Conservation (phyloP, 2,329 filamentous ascomycete species). For the Gliomastix tumulicola region DNA sequence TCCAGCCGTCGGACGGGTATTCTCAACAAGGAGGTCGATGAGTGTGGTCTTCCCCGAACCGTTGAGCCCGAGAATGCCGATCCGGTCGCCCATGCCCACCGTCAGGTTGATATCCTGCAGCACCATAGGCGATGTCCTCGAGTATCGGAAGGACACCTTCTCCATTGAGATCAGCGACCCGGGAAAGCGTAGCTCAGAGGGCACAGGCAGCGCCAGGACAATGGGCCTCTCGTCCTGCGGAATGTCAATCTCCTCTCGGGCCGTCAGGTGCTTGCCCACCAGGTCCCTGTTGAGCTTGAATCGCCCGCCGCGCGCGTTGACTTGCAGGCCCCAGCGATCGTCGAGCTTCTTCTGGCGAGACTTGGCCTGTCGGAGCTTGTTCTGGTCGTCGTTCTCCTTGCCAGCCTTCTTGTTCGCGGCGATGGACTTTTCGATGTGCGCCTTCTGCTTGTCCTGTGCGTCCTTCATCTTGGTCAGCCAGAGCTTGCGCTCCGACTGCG, state of each 20-base stretch:
- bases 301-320: constrained; percentile 61
- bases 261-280: constrained; percentile 50
- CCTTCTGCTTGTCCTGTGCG: constrained; percentile 72
- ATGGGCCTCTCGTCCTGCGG: constrained; percentile 55
- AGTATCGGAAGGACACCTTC: constrained; percentile 60
- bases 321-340: constrained; percentile 70
- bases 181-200: constrained; percentile 66
- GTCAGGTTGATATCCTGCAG: constrained; percentile 61
- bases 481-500: constrained; percentile 59
- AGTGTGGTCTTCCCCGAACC: constrained; percentile 78
- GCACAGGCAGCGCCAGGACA: constrained; percentile 51
- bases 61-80: constrained; percentile 74
- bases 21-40: constrained; percentile 61
- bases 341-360: constrained; percentile 80
- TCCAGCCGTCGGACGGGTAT: constrained; percentile 51
- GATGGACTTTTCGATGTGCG: constrained; percentile 75
- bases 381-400: constrained; percentile 72
- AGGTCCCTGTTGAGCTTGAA: constrained; percentile 79
- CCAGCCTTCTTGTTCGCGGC: constrained; percentile 67
- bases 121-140: constrained; percentile 25
- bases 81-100: constrained; percentile 64
- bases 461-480: constrained; percentile 72
- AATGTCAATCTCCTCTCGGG: constrained; percentile 64
- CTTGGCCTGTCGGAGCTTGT: constrained; percentile 80
- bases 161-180: constrained; percentile 69